A percentile compares a stretch with the other conserved stretches of the same genome.
Evolutionary conservation across 2,329 filamentous ascomycete species (phyloP).

Genomic region (Phaeosphaeriaceae sp.): DNA sequence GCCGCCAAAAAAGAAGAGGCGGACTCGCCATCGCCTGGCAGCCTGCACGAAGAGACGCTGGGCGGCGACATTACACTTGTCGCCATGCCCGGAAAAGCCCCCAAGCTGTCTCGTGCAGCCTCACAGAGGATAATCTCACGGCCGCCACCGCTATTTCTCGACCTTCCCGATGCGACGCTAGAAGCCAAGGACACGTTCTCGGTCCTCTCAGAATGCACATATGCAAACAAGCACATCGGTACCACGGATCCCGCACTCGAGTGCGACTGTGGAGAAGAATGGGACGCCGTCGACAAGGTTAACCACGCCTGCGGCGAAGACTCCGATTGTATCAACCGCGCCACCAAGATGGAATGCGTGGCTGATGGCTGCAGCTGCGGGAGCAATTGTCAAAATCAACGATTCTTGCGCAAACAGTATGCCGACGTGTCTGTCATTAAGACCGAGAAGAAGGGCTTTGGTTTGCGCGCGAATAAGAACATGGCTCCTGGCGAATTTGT

Average conservation of each 20-base stretch:
- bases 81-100: constrained; percentile 67
- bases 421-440: constrained; percentile 94
- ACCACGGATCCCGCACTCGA: constrained; percentile 92
- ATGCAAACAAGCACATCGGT: constrained; percentile 90
- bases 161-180: constrained; percentile 79
- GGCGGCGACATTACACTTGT: constrained; percentile 70
- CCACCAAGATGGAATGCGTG: constrained; percentile 96
- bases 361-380: constrained; percentile 84
- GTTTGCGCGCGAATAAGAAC: constrained; percentile 80
- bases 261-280: constrained; percentile 94
- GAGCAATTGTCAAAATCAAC: constrained; percentile 87
- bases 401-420: constrained; percentile 90
- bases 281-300: constrained; percentile 64
- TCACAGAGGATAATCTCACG: constrained; percentile 73
- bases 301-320: constrained; percentile 95
- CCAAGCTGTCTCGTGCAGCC: constrained; percentile 76
- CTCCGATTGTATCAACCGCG: constrained; percentile 97
- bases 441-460: constrained; percentile 97
- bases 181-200: constrained; percentile 81
- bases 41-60: constrained; percentile 61
- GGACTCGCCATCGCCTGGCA: constrained; percentile 46
- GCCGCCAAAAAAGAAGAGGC: constrained; percentile 37
- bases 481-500: constrained; percentile 89
- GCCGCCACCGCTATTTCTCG: constrained; percentile 71
- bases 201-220: constrained; percentile 84